Evolutionary conservation across 371 early-diverging fungal species (phyloP), one percentile per base, ranked within the genome.

Genomic region (Mucor ambiguus): DNA sequence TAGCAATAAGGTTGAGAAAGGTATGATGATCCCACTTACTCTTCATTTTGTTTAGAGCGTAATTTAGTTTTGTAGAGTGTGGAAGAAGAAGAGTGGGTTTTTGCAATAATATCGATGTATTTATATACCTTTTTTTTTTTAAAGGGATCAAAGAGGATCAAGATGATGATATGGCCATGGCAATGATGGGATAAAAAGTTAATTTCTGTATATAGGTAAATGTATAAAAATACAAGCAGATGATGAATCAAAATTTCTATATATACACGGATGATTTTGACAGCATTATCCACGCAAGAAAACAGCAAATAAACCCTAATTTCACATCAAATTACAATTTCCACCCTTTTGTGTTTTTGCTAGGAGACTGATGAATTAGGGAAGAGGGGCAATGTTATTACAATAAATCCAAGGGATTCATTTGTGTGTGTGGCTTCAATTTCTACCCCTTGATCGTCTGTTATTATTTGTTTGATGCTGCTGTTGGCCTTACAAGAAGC

Each of bases 11-110:
- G 4, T 32, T 56, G 56, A 29, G 6, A 32, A 33, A 24, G 12
- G 9, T n/a, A 32, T 56, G 32, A n/a, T 56, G 10, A 26, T 38
- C 20, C 20, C 18, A 38, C 63, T 59, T 76, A 76, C 80, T 71
- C 60, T 79, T 76, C 80, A 79, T 75, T 56, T 16, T 64, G 14
- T 37, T 32, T 30, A 58, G 48, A 33, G 20, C 10, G 32, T 33
- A 33, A 18, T 41, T 41, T 41, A 5, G 41, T 41, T 41, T 18
- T 18, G 41, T 41, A 18, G 22, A 46, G 44, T 11, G 20, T 32
- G 7, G 29, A 46, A 38, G 20, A 43, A 56, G 14, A 64, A 57
- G 57, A 35, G 9, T 29, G 14, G 41, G 28, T 26, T 46, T 46
- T 46, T 46, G 24, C 9, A 46, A 46, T 22, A n/a, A 28, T 28